Base-by-base conservation (phyloP, 441 rosid genomes). In the Erysimum pusillum region DNA sequence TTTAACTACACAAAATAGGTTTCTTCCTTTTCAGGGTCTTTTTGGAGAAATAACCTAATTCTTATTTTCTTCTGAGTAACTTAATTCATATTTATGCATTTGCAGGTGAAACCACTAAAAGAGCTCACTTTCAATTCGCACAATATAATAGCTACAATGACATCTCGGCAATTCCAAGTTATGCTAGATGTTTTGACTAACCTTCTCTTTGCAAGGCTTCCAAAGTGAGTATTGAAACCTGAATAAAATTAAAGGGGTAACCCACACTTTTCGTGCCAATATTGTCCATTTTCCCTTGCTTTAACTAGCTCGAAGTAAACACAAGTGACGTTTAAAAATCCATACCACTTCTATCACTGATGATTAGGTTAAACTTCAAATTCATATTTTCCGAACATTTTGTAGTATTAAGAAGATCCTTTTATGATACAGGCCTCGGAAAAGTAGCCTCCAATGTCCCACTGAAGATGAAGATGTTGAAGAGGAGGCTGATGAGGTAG, bases 401-500 rank as follows among this genome's bases (percentile, higher is more conserved):
- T 64, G 41, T 58, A 22, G 56, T 36, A 7, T 35, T 73, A 54
- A 74, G 20, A 48, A 11, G n/a, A 6, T 57, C 31, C 42, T 74
- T 73, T 74, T 80, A 73, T 64, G 70, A 81, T 80, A 76, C 87
- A 97, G 99, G 96, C 97, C 97, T 80, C 89, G 94, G 72, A 91
- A 87, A 86, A 92, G 95, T 85, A 90, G 97, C 82, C 84, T 97
- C 70, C 86, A 97, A 48, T 91, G 80, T 85, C 95, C 95, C 65
- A 83, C 90, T 70, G 99, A 97, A 87, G 99, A 90, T 82, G 99
- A 91, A 61, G 98, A 94, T 83, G 87, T 92, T 73, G 99, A 88
- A 82, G 99, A 97, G 85, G 99, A 90, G 87, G 96, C 98, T 67
- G 97, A 94, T 79, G 99, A 89, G 77, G 91, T 97, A 80, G 99